These are phyloP conservation scores for Microcyclospora pomicola DNA, from an alignment of 2,329 filamentous ascomycete species.

Conservation along the genomic window DNA sequence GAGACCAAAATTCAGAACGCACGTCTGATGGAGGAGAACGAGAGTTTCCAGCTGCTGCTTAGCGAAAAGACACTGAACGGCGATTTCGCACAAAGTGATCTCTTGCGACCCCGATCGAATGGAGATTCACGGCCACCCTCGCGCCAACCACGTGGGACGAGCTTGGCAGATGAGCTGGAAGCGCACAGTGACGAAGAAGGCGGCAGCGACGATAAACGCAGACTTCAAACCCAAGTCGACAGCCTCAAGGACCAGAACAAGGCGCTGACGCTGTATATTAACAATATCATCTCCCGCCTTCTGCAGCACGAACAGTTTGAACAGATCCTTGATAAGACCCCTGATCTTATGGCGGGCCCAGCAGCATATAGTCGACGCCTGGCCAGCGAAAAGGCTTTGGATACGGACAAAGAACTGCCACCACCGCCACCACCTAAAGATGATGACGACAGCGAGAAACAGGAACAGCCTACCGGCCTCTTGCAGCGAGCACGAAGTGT, in stretches of 20 bases:
- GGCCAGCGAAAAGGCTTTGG: constrained; percentile 17
- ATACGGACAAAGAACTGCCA: constrained; percentile 71
- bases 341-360: constrained; percentile 42
- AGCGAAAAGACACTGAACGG: constrained; percentile 93
- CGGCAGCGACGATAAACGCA: constrained; percentile 44
- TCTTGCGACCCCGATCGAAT: constrained; percentile 11
- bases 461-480: constrained; percentile 26
- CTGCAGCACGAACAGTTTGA: constrained; percentile 92
- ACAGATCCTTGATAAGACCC: constrained; percentile 73
- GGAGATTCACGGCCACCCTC: constrained; percentile 40
- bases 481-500: constrained; percentile 49
- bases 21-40: constrained; percentile 93
- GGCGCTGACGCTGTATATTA: constrained; percentile 91
- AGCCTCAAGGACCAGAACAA: constrained; percentile 87
- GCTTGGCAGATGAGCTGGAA: constrained; percentile 79
- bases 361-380: constrained; percentile 7
- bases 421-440: constrained; percentile 50
- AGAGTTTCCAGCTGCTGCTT: constrained; percentile 89
- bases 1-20: constrained; percentile 94
- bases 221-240: constrained; percentile 66
- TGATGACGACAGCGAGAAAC: constrained; percentile 25
- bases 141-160: constrained; percentile 33
- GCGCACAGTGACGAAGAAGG: constrained; percentile 42
- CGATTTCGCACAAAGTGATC: constrained; percentile 44
- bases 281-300: constrained; percentile 94